A percentile compares a stretch with the other conserved stretches of the same genome.
Conservation (phyloP, 2,329 filamentous ascomycete genomes). For the Cadophora luteo-olivacea region DNA sequence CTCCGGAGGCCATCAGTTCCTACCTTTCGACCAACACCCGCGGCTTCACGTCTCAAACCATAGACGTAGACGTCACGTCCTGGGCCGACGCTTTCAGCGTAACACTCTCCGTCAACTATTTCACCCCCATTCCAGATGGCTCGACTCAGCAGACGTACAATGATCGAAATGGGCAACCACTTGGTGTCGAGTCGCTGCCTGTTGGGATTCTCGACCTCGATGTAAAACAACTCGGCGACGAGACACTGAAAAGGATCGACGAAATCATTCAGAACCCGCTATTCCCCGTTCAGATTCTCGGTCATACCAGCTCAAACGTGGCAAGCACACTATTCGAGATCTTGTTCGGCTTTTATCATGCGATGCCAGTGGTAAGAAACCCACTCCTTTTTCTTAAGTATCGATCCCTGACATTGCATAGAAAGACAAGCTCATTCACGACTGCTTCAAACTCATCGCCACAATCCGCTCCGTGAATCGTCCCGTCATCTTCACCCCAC, state of each 20-base stretch:
- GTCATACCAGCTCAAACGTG: background rate
- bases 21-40: background rate
- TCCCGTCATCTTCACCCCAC: constrained; percentile 28
- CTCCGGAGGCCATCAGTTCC: constrained; percentile 9
- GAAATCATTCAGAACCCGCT: background rate
- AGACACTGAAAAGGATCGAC: constrained; percentile 10
- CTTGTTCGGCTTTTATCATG: constrained; percentile 5
- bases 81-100: background rate
- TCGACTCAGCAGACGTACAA: constrained; percentile 23
- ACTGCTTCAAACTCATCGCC: constrained; percentile 24
- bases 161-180: constrained; percentile 15
- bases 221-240: background rate
- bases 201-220: constrained; percentile 23
- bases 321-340: constrained; percentile 13
- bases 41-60: background rate
- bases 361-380: constrained; percentile 10
- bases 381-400: background rate
- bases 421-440: constrained; percentile 22
- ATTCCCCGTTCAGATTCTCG: constrained; percentile 2
- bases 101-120: constrained; percentile 12
- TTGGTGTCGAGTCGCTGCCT: constrained; percentile 33
- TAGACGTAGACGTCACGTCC: constrained; percentile 2
- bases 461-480: constrained; percentile 14
- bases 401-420: background rate
- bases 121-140: constrained; percentile 18